Evolutionary conservation across 2,329 filamentous ascomycete genomes (phyloP), one percentile per base, ranked within the genome.

Genomic region (Biscogniauxia sp.): DNA sequence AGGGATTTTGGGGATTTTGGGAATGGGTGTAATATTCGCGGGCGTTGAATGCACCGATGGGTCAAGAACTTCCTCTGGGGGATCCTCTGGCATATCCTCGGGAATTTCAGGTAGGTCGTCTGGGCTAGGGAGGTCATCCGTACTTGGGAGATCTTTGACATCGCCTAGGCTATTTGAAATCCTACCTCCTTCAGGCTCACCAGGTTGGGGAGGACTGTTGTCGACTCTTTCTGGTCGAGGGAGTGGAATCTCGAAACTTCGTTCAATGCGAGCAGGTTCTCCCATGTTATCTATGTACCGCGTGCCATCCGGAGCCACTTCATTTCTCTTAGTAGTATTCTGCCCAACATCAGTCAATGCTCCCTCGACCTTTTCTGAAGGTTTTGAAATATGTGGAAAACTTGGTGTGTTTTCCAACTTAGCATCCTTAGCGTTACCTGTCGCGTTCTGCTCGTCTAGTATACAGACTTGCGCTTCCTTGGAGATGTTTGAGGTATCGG

Each of bases 1-100:
- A 1, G 74, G 68, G 59, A 81, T 78, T 58, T 75, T 78, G 15
- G 78, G 77, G 52, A 80, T 78, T 50, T 73, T 74, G 2, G 74
- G 73, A 54, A 79, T 79, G 1, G 77, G 77, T 5, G 75, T 67
- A n/a, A 79, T 73, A 62, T 75, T 76, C 37, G 77, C 72, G 4
- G 76, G 74, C n/a, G 70, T 67, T 37, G 68, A 69, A 56, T 74
- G 73, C 7, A 72, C 65, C 1, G 68, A 68, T 8, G 72, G 72
- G 28, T 74, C 72, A n/a, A 74, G 57, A 15, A 72, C 54, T 59
- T 74, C 72, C 60, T 74, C 72, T 8, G 72, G 73, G 1, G 73
- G 73, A 26, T 74, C 72, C 60, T 71, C 63, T 7, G 67, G 64
- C 6, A 65, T 64, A 19, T 70, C 69, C 3, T 70, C 64, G 9